Conservation (phyloP, 2,329 filamentous ascomycete genomes). For the Paracoccidioides brasiliensis region DNA sequence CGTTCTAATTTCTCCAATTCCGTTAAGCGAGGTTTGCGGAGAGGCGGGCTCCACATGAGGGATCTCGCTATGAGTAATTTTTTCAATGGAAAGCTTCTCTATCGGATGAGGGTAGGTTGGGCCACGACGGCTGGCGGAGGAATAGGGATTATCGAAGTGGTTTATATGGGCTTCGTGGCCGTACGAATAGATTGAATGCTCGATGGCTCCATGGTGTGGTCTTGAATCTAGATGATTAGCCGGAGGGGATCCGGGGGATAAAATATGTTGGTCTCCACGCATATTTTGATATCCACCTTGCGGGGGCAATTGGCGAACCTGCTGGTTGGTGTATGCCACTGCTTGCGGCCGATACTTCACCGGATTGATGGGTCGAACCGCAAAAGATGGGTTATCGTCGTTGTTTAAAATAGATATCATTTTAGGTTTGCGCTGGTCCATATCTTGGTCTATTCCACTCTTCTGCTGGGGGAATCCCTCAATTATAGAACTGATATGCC, state of each 20-base stretch:
- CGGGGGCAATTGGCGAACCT: constrained; percentile 3
- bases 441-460: constrained; percentile 7
- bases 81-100: not conserved
- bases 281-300: constrained; percentile 2
- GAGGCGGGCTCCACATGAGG: constrained; percentile 16
- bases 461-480: not conserved
- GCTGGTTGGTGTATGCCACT: constrained; percentile 4
- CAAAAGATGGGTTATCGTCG: constrained; percentile 35
- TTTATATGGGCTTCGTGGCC: not conserved
- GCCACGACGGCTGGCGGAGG: not conserved
- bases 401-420: constrained; percentile 36
- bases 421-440: constrained; percentile 22
- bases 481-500: not conserved
- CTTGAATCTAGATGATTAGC: not conserved
- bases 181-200: not conserved
- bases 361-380: constrained; percentile 22
- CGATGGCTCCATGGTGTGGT: not conserved
- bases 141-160: not conserved
- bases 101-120: not conserved
- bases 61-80: not conserved
- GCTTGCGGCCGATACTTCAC: constrained; percentile 1
- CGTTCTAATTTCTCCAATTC: constrained; percentile 14
- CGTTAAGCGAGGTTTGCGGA: constrained; percentile 16
- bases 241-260: not conserved
- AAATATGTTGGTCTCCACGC: constrained; percentile 1